Evolutionary conservation across 2,329 filamentous ascomycete genomes (phyloP), one percentile per base, ranked within the genome.

Genomic region (Aspergillaceae sp.): DNA sequence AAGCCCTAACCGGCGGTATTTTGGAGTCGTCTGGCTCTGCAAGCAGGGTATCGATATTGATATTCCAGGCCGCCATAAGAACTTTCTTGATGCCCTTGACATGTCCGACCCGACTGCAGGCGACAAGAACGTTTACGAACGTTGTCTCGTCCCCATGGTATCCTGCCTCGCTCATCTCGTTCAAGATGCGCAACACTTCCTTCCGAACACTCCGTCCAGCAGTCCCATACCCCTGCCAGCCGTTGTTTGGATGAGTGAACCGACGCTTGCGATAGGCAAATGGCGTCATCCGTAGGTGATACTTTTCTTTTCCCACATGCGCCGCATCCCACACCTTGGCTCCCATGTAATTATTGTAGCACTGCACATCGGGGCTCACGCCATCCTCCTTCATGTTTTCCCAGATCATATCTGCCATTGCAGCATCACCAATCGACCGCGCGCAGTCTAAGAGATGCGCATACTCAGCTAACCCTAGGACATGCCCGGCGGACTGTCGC

Each of bases 261-360:
- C 53, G 50, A 41, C 67, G 59, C 43, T 61, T 63, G 30, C 48
- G 55, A 50, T 65, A 67, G 28, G 51, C 43, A 43, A 48, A 58
- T 1, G 60, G 62, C 11, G 59, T 61, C 5, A 70, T 59, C 29
- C 68, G 61, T 32, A 70, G 35, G 26, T 57, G 56, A 59, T 71
- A 64, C 59, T 67, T 59, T 56, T 71, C 60, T 44, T 53, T 46
- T n/a, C 71, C 60, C 26, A 66, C 61, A 30, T 69, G 66, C 4
- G 60, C 55, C 32, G 62, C 59, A 30, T 75, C 61, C 72, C 74
- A 79, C 35, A 74, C 65, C 41, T 68, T 63, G 1, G 73, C 68
- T 11, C 70, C 71, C 63, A 82, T 71, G 46, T 72, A 75, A 48
- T 73, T 61, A 47, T 81, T 82, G 56, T 76, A 82, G 56, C 76